phyloP scores from a whole-genome alignment of 371 early-diverging fungal species.

The Mycotypha africana region DNA sequence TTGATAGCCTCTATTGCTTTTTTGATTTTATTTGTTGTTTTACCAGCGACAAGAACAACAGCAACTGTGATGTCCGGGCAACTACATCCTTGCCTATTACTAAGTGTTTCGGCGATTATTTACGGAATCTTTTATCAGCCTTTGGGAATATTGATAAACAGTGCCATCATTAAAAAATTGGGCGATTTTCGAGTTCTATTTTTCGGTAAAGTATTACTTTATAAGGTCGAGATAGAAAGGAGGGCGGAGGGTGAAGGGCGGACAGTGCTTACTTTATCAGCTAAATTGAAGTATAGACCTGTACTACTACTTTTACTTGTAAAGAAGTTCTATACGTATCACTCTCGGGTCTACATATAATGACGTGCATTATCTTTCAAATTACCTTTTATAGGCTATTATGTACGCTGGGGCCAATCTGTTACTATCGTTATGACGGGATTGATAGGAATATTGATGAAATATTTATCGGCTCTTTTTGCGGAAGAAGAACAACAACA shows the following conservation, averaged over 20 bases:
- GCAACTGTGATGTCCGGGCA: neutral
- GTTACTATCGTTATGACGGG: slow-evolving; percentile 6
- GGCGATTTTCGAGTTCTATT: slow-evolving; percentile 29
- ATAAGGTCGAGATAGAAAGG: too few relatives aligned
- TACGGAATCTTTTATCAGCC: slow-evolving; percentile 28
- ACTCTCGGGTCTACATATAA: too few relatives aligned
- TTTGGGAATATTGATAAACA: slow-evolving; percentile 19
- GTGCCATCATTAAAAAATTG: slow-evolving; percentile 24
- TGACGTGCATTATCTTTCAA: slow-evolving; percentile 6
- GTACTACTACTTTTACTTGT: neutral
- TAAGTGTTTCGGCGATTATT: slow-evolving; percentile 5
- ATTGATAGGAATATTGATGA: slow-evolving; percentile 6
- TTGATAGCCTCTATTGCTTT: slow-evolving; percentile 4
- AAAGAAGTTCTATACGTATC: neutral
- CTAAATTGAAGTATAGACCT: too few relatives aligned
- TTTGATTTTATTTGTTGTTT: slow-evolving; percentile 1
- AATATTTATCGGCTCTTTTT: neutral
- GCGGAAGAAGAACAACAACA: too few relatives aligned
- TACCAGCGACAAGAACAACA: neutral
- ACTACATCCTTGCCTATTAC: too few relatives aligned
- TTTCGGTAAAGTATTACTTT: slow-evolving; percentile 34
- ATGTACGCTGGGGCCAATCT: slow-evolving; percentile 12
- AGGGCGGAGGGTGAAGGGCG: too few relatives aligned
- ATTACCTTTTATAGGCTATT: slow-evolving; percentile 11
- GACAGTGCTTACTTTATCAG: too few relatives aligned